phyloP scores from a whole-genome alignment of 2,329 filamentous ascomycete genomes.

The Arthrobotrys sinensis region DNA sequence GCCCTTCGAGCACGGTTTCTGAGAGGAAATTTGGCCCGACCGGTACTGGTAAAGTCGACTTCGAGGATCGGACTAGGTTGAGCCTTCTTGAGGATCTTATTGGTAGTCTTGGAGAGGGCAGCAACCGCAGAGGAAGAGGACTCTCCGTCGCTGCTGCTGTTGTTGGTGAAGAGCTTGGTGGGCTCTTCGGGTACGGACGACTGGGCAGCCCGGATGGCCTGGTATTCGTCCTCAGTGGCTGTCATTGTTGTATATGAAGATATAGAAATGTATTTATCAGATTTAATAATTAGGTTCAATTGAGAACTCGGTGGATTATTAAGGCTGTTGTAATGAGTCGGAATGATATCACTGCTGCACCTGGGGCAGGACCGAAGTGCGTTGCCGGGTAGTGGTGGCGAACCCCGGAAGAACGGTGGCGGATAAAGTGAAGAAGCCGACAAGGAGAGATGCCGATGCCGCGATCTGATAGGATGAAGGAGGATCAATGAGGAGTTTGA shows the following conservation, averaged over 20 bases:
- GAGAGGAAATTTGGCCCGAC: slow-evolving; percentile 47
- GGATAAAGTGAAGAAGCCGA: not conserved
- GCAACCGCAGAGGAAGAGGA: slow-evolving; percentile 14
- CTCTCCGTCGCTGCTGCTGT: slow-evolving; percentile 24
- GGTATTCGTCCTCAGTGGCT: slow-evolving; percentile 58
- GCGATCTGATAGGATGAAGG: slow-evolving; percentile 11
- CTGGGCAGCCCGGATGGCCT: slow-evolving; percentile 49
- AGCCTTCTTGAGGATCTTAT: slow-evolving; percentile 31
- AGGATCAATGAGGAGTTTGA: not conserved
- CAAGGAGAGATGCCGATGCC: slow-evolving; percentile 7
- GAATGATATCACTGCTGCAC: slow-evolving; percentile 27
- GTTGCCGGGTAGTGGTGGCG: slow-evolving; percentile 52
- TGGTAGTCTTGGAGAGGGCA: slow-evolving; percentile 20
- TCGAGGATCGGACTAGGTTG: slow-evolving; percentile 62
- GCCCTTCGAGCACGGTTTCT: slow-evolving; percentile 33
- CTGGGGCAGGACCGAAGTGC: slow-evolving; percentile 28
- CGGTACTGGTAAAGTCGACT: slow-evolving; percentile 64
- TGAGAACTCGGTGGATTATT: slow-evolving; percentile 2
- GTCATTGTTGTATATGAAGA: slow-evolving; percentile 38
- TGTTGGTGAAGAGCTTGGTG: slow-evolving; percentile 10
- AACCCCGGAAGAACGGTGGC: slow-evolving; percentile 17
- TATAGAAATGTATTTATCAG: slow-evolving; percentile 3
- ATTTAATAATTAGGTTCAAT: not conserved
- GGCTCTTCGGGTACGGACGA: slow-evolving; percentile 60
- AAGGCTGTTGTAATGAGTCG: slow-evolving; percentile 15